Percentiles rank a stretch among this genome's conserved stretches.
Conservation (phyloP, 306 rosid genomes). For the Sechiopsis laciniata region DNA sequence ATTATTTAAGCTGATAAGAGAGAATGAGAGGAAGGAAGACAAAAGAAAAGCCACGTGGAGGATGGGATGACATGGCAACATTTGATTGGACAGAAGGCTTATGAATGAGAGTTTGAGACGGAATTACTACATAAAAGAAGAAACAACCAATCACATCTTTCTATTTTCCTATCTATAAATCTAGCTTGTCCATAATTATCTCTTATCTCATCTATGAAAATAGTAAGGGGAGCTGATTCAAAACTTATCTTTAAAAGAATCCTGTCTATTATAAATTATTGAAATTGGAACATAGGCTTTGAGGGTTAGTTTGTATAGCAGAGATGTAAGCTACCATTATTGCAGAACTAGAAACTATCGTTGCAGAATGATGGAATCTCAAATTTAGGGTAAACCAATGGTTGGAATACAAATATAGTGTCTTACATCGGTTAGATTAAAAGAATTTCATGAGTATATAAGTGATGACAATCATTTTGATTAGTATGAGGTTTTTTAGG, state of each 20-base stretch:
- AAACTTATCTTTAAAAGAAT: background rate
- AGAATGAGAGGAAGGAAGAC: background rate
- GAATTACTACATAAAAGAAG: background rate
- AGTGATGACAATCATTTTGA: too few relatives aligned
- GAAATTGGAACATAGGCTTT: too few relatives aligned
- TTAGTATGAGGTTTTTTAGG: too few relatives aligned
- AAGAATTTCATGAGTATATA: too few relatives aligned
- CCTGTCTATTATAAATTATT: too few relatives aligned
- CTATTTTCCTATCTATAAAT: background rate
- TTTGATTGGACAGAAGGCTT: background rate
- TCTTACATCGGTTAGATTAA: too few relatives aligned
- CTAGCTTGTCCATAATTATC: background rate
- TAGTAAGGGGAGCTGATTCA: background rate
- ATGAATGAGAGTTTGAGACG: background rate
- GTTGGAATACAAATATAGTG: too few relatives aligned
- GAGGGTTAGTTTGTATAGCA: too few relatives aligned
- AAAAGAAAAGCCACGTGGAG: conserved; percentile 1
- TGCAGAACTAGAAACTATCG: too few relatives aligned
- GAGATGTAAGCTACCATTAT: too few relatives aligned
- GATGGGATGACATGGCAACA: conserved; percentile 1
- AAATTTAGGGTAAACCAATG: too few relatives aligned
- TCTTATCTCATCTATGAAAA: background rate
- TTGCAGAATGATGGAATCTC: too few relatives aligned
- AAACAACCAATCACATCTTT: background rate
- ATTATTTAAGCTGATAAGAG: background rate